A percentile compares a stretch with the other conserved stretches of the same genome.
phyloP scores from a whole-genome alignment of 768 basidiomycete genomes.

The Kwoniella shandongensis region DNA sequence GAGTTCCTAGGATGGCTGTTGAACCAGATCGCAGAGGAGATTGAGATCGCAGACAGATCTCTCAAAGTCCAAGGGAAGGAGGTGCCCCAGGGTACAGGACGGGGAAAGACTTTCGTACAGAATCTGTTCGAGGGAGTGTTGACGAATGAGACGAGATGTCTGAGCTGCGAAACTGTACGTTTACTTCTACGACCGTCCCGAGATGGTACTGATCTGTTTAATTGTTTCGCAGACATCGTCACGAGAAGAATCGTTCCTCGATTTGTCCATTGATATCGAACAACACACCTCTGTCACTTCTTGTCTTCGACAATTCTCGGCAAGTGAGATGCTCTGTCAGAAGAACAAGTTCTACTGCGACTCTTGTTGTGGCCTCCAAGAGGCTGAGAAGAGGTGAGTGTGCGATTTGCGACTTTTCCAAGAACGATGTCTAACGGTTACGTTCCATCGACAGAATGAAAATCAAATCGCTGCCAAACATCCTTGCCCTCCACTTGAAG shows the following conservation, averaged over 20 bases:
- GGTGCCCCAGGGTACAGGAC: slow-evolving; percentile 23
- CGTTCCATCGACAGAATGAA: slow-evolving; percentile 74
- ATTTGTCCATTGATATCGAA: slow-evolving; percentile 98
- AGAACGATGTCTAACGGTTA: not conserved
- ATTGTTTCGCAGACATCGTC: slow-evolving; percentile 68
- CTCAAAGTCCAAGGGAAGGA: slow-evolving; percentile 21
- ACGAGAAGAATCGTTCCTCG: slow-evolving; percentile 93
- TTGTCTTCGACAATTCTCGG: slow-evolving; percentile 93
- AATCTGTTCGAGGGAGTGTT: slow-evolving; percentile 87
- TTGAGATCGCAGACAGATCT: slow-evolving; percentile 61
- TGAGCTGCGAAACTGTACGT: slow-evolving; percentile 94
- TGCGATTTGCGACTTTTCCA: not conserved
- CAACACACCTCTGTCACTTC: slow-evolving; percentile 96
- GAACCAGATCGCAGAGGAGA: slow-evolving; percentile 89
- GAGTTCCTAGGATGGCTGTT: slow-evolving; percentile 94
- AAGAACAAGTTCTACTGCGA: slow-evolving; percentile 99
- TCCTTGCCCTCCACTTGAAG: slow-evolving; percentile 93
- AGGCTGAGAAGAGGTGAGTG: slow-evolving; percentile 93
- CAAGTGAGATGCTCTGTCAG: slow-evolving; percentile 96
- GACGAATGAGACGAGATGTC: slow-evolving; percentile 95
- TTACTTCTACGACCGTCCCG: not conserved
- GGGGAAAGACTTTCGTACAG: slow-evolving; percentile 73
- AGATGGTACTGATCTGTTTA: slow-evolving; percentile 8
- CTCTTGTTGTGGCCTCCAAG: slow-evolving; percentile 91
- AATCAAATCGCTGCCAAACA: slow-evolving; percentile 91